These are phyloP conservation scores for Globisporangium acanthophoron DNA, from an alignment of 352 stramenopile species.

Conservation along the genomic window DNA sequence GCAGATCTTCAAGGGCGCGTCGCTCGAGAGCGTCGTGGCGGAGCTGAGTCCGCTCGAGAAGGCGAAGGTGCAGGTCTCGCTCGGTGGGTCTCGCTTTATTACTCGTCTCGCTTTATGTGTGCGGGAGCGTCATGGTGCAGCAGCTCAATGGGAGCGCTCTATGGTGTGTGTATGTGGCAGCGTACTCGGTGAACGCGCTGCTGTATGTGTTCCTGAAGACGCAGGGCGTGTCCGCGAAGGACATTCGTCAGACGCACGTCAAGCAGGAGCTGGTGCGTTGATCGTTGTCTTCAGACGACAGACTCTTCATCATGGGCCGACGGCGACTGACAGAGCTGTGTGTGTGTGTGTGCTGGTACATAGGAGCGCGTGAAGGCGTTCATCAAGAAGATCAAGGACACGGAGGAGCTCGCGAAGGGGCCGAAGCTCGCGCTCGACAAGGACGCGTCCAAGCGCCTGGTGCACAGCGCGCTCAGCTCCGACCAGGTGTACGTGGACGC, in stretches of 20 bases:
- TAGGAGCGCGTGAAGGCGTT: slow-evolving; percentile 85
- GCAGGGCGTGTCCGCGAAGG: slow-evolving; percentile 81
- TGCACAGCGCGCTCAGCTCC: slow-evolving; percentile 79
- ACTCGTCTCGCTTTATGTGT: neutral
- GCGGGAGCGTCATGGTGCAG: neutral
- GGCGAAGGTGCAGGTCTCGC: slow-evolving; percentile 78
- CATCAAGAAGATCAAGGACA: slow-evolving; percentile 88
- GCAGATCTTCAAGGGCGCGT: slow-evolving; percentile 42
- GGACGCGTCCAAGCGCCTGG: slow-evolving; percentile 72
- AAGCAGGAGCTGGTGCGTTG: slow-evolving; percentile 76
- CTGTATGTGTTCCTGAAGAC: slow-evolving; percentile 87
- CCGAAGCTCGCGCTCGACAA: slow-evolving; percentile 75
- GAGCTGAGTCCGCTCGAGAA: slow-evolving; percentile 65
- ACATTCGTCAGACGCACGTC: slow-evolving; percentile 86
- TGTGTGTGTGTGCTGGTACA: neutral
- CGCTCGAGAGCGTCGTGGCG: slow-evolving; percentile 52
- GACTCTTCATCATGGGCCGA: neutral
- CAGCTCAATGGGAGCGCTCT: neutral
- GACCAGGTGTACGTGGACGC: slow-evolving; percentile 82
- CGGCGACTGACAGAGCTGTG: neutral
- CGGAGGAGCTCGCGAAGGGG: slow-evolving; percentile 76
- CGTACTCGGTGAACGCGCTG: slow-evolving; percentile 83
- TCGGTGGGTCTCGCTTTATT: slow-evolving; percentile 37
- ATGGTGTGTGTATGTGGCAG: slow-evolving; percentile 19
- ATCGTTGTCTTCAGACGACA: neutral